Base-by-base conservation (phyloP, 257 asterid genomes). In the Euphrasia confusa region DNA sequence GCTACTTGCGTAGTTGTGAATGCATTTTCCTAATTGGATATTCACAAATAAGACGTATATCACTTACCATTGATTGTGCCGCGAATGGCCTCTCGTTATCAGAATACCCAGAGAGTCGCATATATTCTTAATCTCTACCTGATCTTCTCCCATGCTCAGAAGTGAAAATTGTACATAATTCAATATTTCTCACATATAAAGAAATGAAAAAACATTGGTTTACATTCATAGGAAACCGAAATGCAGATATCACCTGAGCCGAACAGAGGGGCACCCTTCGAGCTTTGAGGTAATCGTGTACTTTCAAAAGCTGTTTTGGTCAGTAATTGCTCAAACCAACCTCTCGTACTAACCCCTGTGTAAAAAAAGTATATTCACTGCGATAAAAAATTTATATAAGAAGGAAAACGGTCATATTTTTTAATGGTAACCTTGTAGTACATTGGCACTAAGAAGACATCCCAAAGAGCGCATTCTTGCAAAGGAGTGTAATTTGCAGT, bases 381-480 rank as follows among this genome's bases (percentile, higher is more conserved):
- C 24, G 61, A 28, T 48, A 30, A 70, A 68, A 49, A 28, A 54
- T 58, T 58, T 26, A 63, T 0, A 70, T 33, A 64, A 57, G 15
- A 12, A 21, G 35, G 53, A 63, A 64, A 2, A 2, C 32, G 4
- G 32, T 28, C 32, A 28, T 28, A 2, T 4, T 28, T 0, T 28
- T 28, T 28, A 0, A 28, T 27, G 61, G 78, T 81, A 79, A 92
- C 99, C 99, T 92, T 80, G 66, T 92, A 96, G 60, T 92, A 83
- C 97, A 92, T 92, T 83, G 99, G 97, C 78, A 84, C 96, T 83
- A 92, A 83, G 75, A 97, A n/a, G n/a, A n/a, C 99, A 79, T 89
- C 95, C 99, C 99, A 92, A 68, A 92, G 93, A 60, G 94, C 99
- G 58, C 83, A 79, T 65, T 92, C 99, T 60, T 92, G 97, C 37